A percentile compares a stretch with the other conserved stretches of the same genome.
Conservation (phyloP, 2,329 filamentous ascomycete genomes). For the Elsinoe ampelina region DNA sequence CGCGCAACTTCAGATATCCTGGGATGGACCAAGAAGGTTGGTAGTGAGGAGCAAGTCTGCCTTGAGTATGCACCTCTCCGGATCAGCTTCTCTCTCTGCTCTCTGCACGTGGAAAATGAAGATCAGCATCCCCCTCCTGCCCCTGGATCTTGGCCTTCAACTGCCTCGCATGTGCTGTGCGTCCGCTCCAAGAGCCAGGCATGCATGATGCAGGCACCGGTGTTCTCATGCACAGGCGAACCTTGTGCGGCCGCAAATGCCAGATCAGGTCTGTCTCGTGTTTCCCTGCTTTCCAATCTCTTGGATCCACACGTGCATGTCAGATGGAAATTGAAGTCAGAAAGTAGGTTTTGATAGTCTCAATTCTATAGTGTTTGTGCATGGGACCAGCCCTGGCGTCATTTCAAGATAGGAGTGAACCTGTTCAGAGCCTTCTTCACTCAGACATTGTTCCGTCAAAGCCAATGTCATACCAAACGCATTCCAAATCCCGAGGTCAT, state of each 20-base stretch:
- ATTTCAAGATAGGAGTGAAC: background rate
- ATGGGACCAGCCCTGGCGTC: background rate
- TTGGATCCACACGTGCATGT: background rate
- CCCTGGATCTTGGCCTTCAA: background rate
- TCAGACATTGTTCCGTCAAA: slow-evolving; percentile 8
- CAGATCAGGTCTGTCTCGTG: too few relatives aligned
- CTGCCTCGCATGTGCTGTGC: background rate
- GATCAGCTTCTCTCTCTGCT: too few relatives aligned
- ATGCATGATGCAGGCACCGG: background rate
- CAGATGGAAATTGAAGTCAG: background rate
- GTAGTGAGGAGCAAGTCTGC: background rate
- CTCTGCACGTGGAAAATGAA: background rate
- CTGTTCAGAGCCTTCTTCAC: background rate
- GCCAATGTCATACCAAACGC: background rate
- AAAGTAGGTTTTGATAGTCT: slow-evolving; percentile 10
- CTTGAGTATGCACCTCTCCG: too few relatives aligned
- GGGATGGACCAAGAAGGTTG: background rate
- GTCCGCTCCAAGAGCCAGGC: background rate
- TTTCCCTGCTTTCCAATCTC: background rate
- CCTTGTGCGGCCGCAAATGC: background rate
- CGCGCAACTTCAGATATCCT: background rate
- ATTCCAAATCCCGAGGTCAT: background rate
- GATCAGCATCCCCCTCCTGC: background rate
- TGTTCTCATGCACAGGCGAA: background rate
- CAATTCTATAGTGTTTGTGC: background rate